Percentiles rank a stretch among this genome's conserved stretches.
Conservation (phyloP, 2,329 filamentous ascomycete genomes). For the Emmonsiellopsis sp. region DNA sequence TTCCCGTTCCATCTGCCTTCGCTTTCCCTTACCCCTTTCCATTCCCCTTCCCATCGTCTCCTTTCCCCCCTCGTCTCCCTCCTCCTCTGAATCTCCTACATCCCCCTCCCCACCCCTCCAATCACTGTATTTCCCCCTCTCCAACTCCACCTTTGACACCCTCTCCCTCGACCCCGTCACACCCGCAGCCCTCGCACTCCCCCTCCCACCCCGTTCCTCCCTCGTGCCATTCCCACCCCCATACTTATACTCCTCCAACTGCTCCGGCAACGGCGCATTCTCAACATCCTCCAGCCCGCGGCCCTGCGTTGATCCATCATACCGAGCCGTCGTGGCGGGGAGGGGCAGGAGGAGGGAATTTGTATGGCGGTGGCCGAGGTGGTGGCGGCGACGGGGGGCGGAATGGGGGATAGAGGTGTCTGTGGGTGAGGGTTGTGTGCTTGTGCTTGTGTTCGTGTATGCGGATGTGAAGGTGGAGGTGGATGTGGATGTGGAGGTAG, state of each 20-base stretch:
- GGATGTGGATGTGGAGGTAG: too few species aligned
- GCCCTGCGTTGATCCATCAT: background rate
- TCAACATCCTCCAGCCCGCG: background rate
- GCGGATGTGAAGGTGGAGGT: too few species aligned
- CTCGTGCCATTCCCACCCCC: background rate
- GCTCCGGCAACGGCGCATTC: background rate
- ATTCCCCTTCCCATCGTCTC: constrained; percentile 15
- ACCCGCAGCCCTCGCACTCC: background rate
- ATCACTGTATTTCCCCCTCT: background rate
- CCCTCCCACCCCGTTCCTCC: background rate
- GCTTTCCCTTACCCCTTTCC: constrained; percentile 12
- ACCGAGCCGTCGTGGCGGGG: background rate
- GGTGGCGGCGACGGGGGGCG: background rate
- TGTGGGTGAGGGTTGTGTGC: too few species aligned
- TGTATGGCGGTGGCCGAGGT: background rate
- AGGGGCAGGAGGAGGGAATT: constrained; percentile 1
- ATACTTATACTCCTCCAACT: background rate
- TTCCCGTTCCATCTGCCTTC: background rate
- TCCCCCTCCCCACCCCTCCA: background rate
- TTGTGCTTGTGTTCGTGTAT: too few species aligned
- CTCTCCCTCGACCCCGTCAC: background rate
- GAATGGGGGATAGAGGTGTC: background rate
- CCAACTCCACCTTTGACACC: background rate
- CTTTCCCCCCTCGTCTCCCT: constrained; percentile 1
- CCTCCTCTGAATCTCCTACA: background rate